Evolutionary conservation across 352 stramenopile genomes (phyloP), one percentile per base, ranked within the genome.

Genomic region (Aphanomyces astaci): DNA sequence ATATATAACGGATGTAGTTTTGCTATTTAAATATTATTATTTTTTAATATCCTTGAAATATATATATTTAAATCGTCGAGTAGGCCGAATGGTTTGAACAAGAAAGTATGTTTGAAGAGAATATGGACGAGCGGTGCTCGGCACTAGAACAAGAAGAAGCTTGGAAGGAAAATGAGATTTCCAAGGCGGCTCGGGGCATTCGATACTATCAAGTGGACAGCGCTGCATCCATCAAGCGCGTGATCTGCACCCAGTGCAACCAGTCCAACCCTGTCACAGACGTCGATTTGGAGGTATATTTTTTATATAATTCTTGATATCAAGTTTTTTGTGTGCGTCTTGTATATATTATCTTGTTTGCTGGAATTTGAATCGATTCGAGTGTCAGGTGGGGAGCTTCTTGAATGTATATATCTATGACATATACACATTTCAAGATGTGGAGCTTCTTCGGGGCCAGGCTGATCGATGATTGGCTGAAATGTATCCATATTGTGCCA

Each of bases 21-120:
- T n/a, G n/a, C n/a, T n/a, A n/a, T n/a, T n/a, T n/a, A n/a, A n/a
- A 27, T 22, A n/a, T 36, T 24, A 7, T 25, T 46, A 46, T 46
- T 46, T 9, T 55, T 2, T 66, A 31, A 28, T 45, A 27, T 19
- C 5, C 11, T 62, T 10, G 39, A 62, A 24, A 32, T 3, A 19
- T 19, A 19, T 36, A 19, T 66, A 2, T 55, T 59, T 11, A 13
- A n/a, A n/a, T n/a, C 15, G 11, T 28, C 31, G 15, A 36, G 2
- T 68, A 68, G 62, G 73, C 92, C 31, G 86, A 92, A 53, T 92
- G 84, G 80, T 94, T 92, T 30, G 86, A 94, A 75, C 86, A 94
- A 76, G 86, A 94, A 67, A 93, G 84, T 3, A 94, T 94, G 86
- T 94, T 94, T 64, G 86, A 94, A 78, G 86, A 94, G 75, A 84